Conservation (phyloP, 2,329 filamentous ascomycete species). For the Arthrinium phaeospermum region DNA sequence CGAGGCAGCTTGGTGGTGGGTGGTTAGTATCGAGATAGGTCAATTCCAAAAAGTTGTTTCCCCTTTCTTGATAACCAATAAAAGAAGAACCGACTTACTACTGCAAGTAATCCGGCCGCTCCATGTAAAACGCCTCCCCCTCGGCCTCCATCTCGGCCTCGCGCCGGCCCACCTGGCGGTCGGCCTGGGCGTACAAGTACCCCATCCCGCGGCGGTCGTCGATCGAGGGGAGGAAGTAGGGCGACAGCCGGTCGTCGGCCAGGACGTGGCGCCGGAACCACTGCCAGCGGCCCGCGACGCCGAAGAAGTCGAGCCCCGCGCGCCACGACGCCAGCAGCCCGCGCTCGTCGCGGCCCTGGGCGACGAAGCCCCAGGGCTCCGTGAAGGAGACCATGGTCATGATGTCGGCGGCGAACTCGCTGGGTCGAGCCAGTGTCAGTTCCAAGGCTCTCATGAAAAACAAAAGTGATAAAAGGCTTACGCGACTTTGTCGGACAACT, state of each 20-base stretch:
- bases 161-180: slow-evolving; percentile 36
- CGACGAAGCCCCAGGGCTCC: slow-evolving; percentile 44
- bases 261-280: slow-evolving; percentile 41
- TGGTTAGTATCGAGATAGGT: background rate
- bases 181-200: slow-evolving; percentile 44
- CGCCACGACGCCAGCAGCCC: slow-evolving; percentile 43
- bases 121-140: slow-evolving; percentile 23
- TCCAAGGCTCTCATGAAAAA: background rate
- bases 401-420: slow-evolving; percentile 47
- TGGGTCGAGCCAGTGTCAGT: background rate
- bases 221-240: slow-evolving; percentile 38
- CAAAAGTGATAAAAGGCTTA: slow-evolving; percentile 20
- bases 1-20: slow-evolving; percentile 26
- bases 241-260: slow-evolving; percentile 27
- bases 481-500: slow-evolving; percentile 43
- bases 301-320: slow-evolving; percentile 43
- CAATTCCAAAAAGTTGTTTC: too few species aligned
- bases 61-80: background rate
- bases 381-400: slow-evolving; percentile 47
- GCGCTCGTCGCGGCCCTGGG: slow-evolving; percentile 45
- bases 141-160: slow-evolving; percentile 30
- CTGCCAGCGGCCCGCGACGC: slow-evolving; percentile 41
- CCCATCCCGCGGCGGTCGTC: slow-evolving; percentile 41
- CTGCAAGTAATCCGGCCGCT: slow-evolving; percentile 41
- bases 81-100: slow-evolving; percentile 31